Base-by-base conservation (phyloP, 495 filamentous ascomycete species). In the Lophium mytilinum region DNA sequence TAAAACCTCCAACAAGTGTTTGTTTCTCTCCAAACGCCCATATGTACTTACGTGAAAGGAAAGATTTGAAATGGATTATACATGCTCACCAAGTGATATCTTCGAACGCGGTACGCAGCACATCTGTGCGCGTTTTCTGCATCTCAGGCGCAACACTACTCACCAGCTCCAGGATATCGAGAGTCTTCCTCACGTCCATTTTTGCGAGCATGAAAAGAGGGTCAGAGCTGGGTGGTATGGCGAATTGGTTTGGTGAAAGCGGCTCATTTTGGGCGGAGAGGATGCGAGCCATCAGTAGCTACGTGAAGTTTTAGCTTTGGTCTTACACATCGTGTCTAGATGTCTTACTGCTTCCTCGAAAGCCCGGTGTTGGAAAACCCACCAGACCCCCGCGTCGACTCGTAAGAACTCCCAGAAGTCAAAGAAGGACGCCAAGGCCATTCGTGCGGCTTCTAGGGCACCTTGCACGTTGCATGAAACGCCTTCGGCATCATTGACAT, bases 321-420 rank as follows among this genome's bases (percentile, higher is more conserved):
- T 30, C 6, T 6, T 2, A 56, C 3, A 9, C 39, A 19, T 49
- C 35, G 14, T 5, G 33, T 2, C 33, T 19, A 5, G 43, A 24
- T 36, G 6, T 61, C 80, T 76, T 64, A 85, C 68, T 19, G 82
- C 83, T 67, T 87, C 84, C 43, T 86, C 70, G 65, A 88, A 89
- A 0, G 84, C 84, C 12, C 85, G 69, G 66, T 88, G 85, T 64
- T 84, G 82, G 64, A 88, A 88, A 6, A 87, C 83, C 84, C 85
- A 89, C 84, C 85, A 88, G 4, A 87, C 83, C 46, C 79, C 74
- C 9, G 83, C 83, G 67, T 89, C 84, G 35, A 72, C 71, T 58
- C 80, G 78, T 53, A 87, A 83, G 19, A 85, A 63, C 1, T 67
- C 69, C 65, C 80, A 83, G 11, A 88, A 74, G 30, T 86, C 72